Evolutionary conservation across 805 yeast species (phyloP).

Genomic region (Starmerella vitae): DNA sequence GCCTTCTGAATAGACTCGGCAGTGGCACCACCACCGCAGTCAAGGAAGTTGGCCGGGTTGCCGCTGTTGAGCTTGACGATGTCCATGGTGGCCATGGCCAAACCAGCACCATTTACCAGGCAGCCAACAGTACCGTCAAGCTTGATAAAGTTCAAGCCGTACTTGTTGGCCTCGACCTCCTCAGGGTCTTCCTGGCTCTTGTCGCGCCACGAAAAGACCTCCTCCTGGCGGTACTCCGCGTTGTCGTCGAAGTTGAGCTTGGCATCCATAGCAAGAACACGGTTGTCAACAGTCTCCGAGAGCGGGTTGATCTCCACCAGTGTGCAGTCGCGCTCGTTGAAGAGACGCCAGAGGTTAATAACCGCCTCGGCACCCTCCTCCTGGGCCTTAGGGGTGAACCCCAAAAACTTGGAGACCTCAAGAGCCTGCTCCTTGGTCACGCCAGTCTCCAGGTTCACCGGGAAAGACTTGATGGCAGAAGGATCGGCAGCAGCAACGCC

Average conservation of each 20-base stretch:
- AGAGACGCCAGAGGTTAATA: slow-evolving; percentile 76
- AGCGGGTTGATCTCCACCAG: slow-evolving; percentile 98
- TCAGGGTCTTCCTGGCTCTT: slow-evolving; percentile 94
- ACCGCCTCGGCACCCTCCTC: slow-evolving; percentile 81
- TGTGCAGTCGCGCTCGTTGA: slow-evolving; percentile 85
- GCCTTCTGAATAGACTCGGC: slow-evolving; percentile 97
- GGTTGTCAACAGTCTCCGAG: slow-evolving; percentile 79
- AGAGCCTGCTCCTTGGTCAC: slow-evolving; percentile 64
- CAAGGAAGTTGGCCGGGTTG: slow-evolving; percentile 96
- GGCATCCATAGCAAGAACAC: slow-evolving; percentile 97
- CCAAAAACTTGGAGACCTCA: slow-evolving; percentile 65
- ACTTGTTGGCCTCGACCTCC: slow-evolving; percentile 83
- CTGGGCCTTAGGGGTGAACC: slow-evolving; percentile 63
- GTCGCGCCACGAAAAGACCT: slow-evolving; percentile 94
- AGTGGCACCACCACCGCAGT: slow-evolving; percentile 99
- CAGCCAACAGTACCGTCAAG: slow-evolving; percentile 98
- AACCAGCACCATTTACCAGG: slow-evolving; percentile 98
- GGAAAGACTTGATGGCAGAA: slow-evolving; percentile 77
- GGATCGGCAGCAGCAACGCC: slow-evolving; percentile 92
- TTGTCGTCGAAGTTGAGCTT: slow-evolving; percentile 96
- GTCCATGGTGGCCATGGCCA: slow-evolving; percentile 99
- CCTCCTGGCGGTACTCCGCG: slow-evolving; percentile 88
- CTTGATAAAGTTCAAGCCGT: slow-evolving; percentile 89
- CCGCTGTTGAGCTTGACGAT: slow-evolving; percentile 97
- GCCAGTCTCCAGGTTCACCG: slow-evolving; percentile 63